Percentiles rank a stretch among this genome's conserved stretches.
Evolutionary conservation across 164 flowering plant genomes (phyloP).

Genomic region (Dillenia turbinata): DNA sequence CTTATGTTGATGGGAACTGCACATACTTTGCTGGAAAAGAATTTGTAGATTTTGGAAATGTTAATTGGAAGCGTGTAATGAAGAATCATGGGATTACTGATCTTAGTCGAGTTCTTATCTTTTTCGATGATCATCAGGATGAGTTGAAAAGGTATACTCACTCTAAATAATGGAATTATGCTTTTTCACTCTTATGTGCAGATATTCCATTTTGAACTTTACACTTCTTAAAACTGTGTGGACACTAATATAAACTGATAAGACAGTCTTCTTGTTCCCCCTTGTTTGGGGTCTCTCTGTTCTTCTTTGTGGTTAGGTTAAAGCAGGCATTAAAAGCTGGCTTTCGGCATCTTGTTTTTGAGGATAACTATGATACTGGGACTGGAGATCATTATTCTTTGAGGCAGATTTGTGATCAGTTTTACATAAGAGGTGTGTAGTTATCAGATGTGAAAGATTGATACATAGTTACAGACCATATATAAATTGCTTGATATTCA

Average conservation of each 20-base stretch:
- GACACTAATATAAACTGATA: too few species aligned
- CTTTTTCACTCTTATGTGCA: neutral
- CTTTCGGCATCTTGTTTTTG: slow-evolving; percentile 85
- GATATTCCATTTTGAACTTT: neutral
- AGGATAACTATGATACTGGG: slow-evolving; percentile 98
- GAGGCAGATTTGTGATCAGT: slow-evolving; percentile 96
- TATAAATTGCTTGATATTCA: neutral
- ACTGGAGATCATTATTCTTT: slow-evolving; percentile 97
- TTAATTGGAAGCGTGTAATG: slow-evolving; percentile 71
- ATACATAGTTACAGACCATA: neutral
- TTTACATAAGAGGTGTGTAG: slow-evolving; percentile 74
- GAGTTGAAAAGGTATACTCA: slow-evolving; percentile 74
- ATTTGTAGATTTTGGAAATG: slow-evolving; percentile 91
- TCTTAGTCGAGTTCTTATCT: slow-evolving; percentile 67
- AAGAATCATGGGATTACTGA: slow-evolving; percentile 75
- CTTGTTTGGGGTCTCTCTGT: neutral
- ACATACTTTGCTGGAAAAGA: slow-evolving; percentile 97
- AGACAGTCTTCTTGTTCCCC: too few species aligned
- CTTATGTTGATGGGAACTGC: slow-evolving; percentile 96
- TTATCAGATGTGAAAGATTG: neutral
- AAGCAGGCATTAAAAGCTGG: slow-evolving; percentile 95
- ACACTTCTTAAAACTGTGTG: too few species aligned
- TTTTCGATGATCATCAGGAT: slow-evolving; percentile 97
- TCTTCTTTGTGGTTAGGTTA: slow-evolving; percentile 32
- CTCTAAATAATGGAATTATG: neutral